Evolutionary conservation across 352 stramenopile genomes (phyloP), one percentile per base, ranked within the genome.

Genomic region (Phytophthora fragariae): DNA sequence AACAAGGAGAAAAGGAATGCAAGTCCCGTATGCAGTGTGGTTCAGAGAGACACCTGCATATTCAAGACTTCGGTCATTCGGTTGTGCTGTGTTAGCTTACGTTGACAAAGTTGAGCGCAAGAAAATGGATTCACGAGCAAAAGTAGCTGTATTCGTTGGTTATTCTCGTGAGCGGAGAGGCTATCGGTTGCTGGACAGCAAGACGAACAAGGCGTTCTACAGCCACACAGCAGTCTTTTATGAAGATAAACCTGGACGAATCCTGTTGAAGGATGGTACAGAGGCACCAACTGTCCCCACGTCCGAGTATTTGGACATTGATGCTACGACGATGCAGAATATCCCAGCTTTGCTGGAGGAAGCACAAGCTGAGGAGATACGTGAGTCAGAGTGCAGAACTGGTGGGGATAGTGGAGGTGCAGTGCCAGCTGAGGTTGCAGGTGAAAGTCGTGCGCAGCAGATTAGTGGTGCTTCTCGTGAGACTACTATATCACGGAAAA

Each of bases 211-310:
- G 41, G 27, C 44, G 5, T 70, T 58, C 10, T 69, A 57, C 44
- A 64, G 55, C 17, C 62, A 70, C 21, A 62, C 62, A n/a, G 54
- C 39, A 4, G 37, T 62, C 21, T 62, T 70, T 53, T 63, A 70
- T 7, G 53, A 63, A 27, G 27, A 56, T 12, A 70, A 70, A 33
- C n/a, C 62, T 14, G 62, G 62, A 19, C 24, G 62, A 11, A 56
- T 62, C 11, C 15, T 44, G 37, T 17, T 44, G 37, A 44, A 44
- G 37, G 11, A 44, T 44, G 37, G 37, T 44, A 44, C 37, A 44
- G 37, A 44, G 10, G 37, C 37, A 4, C 37, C 37, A 44, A 6
- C 37, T 17, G 37, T 44, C 37, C 37, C 37, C 37, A 44, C 37
- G 10, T 44, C 37, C 9, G 37, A 44, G 37, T 44, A 44, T 4